phyloP scores from a whole-genome alignment of 495 filamentous ascomycete genomes.

The Trichoderma virens region DNA sequence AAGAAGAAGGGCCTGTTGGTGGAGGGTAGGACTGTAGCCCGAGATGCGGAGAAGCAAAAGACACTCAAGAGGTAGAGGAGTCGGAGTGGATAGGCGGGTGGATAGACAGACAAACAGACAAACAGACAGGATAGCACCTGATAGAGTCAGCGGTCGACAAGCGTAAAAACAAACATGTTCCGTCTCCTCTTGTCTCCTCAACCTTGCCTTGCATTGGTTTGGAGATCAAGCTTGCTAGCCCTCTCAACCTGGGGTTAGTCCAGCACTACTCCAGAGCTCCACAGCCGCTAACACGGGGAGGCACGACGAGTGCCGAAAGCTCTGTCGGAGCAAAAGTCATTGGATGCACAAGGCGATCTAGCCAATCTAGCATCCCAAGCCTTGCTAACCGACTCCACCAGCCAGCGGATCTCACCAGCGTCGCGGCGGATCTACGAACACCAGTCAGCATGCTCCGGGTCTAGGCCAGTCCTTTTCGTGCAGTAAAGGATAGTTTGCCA shows the following conservation, averaged over 20 bases:
- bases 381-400: background rate
- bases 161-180: background rate
- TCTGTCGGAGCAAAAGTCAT: background rate
- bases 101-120: background rate
- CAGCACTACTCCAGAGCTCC: background rate
- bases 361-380: background rate
- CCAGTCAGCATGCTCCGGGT: background rate
- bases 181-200: background rate
- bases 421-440: background rate
- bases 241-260: background rate
- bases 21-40: slow-evolving; percentile 60
- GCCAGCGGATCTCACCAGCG: background rate
- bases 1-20: slow-evolving; percentile 80
- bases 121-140: too few species aligned
- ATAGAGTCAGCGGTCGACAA: background rate
- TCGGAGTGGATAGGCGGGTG: background rate
- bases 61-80: slow-evolving; percentile 74
- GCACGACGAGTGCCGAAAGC: background rate
- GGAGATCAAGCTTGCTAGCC: background rate
- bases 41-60: slow-evolving; percentile 96
- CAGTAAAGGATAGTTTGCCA: slow-evolving; percentile 4
- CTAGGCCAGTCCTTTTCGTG: background rate
- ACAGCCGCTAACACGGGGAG: background rate
- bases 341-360: background rate
- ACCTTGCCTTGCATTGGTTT: background rate